Evolutionary conservation across 2,329 filamentous ascomycete genomes (phyloP).

Genomic region (Furcasterigmium sp.): DNA sequence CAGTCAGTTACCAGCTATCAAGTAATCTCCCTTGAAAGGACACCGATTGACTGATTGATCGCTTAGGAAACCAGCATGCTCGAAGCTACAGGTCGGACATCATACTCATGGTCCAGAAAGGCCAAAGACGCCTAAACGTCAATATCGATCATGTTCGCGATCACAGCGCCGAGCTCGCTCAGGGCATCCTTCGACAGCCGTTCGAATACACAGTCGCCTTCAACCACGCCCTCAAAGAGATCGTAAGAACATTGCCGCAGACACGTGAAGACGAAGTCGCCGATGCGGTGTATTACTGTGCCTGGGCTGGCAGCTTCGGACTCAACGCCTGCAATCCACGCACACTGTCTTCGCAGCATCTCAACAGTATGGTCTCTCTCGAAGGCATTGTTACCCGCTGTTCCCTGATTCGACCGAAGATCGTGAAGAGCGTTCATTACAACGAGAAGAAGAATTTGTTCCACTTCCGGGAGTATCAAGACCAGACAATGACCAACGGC

Average conservation of each 20-base stretch:
- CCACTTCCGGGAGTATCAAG: slow-evolving; percentile 82
- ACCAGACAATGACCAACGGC: slow-evolving; percentile 96
- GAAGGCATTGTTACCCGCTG: slow-evolving; percentile 97
- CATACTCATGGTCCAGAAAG: slow-evolving; percentile 67
- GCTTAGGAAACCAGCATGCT: slow-evolving; percentile 40
- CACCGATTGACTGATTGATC: slow-evolving; percentile 1
- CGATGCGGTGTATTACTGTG: slow-evolving; percentile 89
- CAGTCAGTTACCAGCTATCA: too few species aligned
- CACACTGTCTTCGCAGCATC: slow-evolving; percentile 79
- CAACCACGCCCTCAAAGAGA: slow-evolving; percentile 82
- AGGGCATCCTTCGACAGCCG: slow-evolving; percentile 72
- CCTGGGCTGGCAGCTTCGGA: slow-evolving; percentile 94
- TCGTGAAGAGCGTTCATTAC: slow-evolving; percentile 98
- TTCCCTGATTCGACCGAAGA: slow-evolving; percentile 90
- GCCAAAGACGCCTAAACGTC: slow-evolving; percentile 60
- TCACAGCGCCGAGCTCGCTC: slow-evolving; percentile 77
- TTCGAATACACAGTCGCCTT: slow-evolving; percentile 89
- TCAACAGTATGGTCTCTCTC: slow-evolving; percentile 95
- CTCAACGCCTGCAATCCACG: slow-evolving; percentile 92
- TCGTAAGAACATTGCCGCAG: slow-evolving; percentile 74
- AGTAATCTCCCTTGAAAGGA: too few species aligned
- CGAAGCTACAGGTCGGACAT: slow-evolving; percentile 87
- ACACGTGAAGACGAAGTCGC: slow-evolving; percentile 70
- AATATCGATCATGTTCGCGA: slow-evolving; percentile 88
- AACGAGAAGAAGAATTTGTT: slow-evolving; percentile 84